phyloP scores from a whole-genome alignment of 495 filamentous ascomycete genomes.

The Podospora pseudopauciseta region DNA sequence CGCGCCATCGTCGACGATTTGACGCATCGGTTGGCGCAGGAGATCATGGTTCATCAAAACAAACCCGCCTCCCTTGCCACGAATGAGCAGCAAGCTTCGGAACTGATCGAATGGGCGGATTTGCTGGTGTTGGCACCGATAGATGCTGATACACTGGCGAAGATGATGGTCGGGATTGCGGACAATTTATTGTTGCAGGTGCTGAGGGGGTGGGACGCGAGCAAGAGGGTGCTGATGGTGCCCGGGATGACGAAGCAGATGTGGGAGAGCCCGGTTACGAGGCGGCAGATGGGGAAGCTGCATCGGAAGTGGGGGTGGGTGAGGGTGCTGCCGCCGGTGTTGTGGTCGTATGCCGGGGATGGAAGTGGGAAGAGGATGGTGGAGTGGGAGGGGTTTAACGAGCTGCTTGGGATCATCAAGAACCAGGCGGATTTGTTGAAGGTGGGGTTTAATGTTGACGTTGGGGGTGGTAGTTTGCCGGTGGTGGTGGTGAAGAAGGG shows the following conservation, averaged over 20 bases:
- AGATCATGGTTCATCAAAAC: constrained; percentile 50
- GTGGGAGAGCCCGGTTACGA: constrained; percentile 85
- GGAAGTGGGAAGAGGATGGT: constrained; percentile 45
- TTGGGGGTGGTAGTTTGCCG: constrained; percentile 36
- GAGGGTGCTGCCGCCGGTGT: constrained; percentile 61
- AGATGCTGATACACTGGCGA: constrained; percentile 72
- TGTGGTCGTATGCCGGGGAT: constrained; percentile 64
- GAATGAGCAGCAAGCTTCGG: constrained; percentile 54
- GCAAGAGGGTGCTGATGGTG: constrained; percentile 75
- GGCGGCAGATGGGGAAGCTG: constrained; percentile 76
- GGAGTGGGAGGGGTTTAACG: constrained; percentile 64
- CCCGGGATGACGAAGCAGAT: constrained; percentile 77
- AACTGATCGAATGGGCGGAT: constrained; percentile 83
- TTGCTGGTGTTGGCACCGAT: constrained; percentile 79
- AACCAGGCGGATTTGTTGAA: constrained; percentile 61
- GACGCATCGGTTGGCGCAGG: constrained; percentile 48
- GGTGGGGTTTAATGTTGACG: constrained; percentile 56
- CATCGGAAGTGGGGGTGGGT: constrained; percentile 80
- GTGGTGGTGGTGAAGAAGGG: background rate
- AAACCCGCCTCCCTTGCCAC: constrained; percentile 21
- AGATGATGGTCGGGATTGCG: constrained; percentile 76
- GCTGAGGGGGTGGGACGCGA: constrained; percentile 75
- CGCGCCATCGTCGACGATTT: constrained; percentile 54
- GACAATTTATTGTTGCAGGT: constrained; percentile 71
- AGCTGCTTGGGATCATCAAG: constrained; percentile 61